Conservation (phyloP, 2,329 filamentous ascomycete species). For the Apiospora marii region DNA sequence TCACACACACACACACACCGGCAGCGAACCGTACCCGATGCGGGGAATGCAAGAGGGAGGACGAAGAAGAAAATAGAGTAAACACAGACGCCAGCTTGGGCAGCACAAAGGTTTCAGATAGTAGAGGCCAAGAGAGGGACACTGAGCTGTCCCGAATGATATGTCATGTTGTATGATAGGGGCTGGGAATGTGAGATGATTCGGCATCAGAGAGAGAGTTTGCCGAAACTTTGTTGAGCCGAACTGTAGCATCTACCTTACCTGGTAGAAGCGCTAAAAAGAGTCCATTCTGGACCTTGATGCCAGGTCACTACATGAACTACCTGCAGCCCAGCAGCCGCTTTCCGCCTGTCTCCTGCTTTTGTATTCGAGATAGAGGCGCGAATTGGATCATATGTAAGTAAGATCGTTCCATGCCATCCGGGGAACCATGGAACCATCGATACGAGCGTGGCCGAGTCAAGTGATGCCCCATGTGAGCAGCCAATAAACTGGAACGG, state of each 20-base stretch:
- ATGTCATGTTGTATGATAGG: not conserved
- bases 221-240: slow-evolving; percentile 19
- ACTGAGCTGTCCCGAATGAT: not conserved
- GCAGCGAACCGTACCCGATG: slow-evolving; percentile 11
- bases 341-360: not conserved
- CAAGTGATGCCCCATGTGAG: not conserved
- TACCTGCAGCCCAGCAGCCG: not conserved
- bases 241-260: not conserved
- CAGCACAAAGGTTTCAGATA: slow-evolving; percentile 9
- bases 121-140: not conserved
- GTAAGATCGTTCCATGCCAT: slow-evolving; percentile 1
- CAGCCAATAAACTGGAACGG: not conserved
- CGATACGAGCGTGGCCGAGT: slow-evolving; percentile 4
- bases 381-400: not conserved
- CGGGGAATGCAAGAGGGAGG: not conserved
- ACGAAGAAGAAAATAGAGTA: not conserved
- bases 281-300: too few relatives aligned
- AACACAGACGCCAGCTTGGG: slow-evolving; percentile 1
- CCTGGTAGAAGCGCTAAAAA: too few relatives aligned
- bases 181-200: slow-evolving; percentile 14
- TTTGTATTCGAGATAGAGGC: not conserved
- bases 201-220: slow-evolving; percentile 3
- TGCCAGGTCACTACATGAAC: not conserved
- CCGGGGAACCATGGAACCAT: not conserved
- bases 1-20: not conserved